Evolutionary conservation across 108 stramenopile species (phyloP), one percentile per base, ranked within the genome.

Genomic region (Pelagomonas calceolata): DNA sequence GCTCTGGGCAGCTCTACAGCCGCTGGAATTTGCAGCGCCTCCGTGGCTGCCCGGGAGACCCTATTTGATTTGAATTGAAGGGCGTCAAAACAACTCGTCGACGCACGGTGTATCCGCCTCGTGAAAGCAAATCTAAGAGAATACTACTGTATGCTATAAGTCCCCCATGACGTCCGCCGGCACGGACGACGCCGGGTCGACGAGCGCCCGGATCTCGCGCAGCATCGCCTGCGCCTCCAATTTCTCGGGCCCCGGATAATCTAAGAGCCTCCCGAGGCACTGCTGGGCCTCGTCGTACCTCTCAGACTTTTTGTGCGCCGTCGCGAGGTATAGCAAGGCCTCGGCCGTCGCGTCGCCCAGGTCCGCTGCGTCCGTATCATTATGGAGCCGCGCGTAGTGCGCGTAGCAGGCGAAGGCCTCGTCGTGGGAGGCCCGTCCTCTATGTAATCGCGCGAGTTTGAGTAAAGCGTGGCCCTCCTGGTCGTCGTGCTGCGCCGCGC

Each of bases 191-290:
- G n/a, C n/a, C n/a, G n/a, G n/a, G 39, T 43, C 39, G 39, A 85
- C 79, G 64, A 84, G 78, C 30, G 84, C 84, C 30, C 94, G 83
- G 44, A 97, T 86, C 70, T 94, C 96, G 67, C 92, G 80, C n/a
- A 95, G 75, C 68, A 95, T 69, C 5, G 89, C 87, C 76, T 93
- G 90, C 39, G 93, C 96, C 73, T 93, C 86, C 70, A 94, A 92
- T 68, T 92, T 93, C 78, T 95, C 96, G 32, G 94, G 91, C 29
- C 96, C 96, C 14, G 91, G 85, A 81, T 91, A 95, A 69, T 94
- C 93, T 45, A 94, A 82, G 70, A 97, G 81, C 60, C 92, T 79
- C 60, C 84, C 84, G 74, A 89, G 90, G 37, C 88, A 85, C 36
- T 87, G 51, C 32, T 89, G 87, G 1, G 96, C 92, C 39, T 78